These are phyloP conservation scores for Millerozyma acaciae DNA, from an alignment of 805 yeast species.

Conservation along the genomic window DNA sequence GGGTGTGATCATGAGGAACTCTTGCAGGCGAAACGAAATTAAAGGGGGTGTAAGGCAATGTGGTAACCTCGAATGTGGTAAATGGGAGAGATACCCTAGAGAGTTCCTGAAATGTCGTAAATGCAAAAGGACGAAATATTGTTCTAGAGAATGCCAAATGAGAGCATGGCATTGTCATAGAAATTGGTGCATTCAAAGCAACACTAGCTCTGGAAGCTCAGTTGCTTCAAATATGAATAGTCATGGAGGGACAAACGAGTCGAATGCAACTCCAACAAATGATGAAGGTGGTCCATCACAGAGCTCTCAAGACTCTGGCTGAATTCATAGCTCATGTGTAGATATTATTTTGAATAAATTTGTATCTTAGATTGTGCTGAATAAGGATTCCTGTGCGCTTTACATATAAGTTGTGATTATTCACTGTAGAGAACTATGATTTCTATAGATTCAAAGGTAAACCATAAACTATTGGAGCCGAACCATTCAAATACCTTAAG, in stretches of 20 bases:
- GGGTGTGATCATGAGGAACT: conserved; percentile 94
- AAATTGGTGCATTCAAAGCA: conserved; percentile 72
- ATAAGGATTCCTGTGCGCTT: conserved; percentile 1
- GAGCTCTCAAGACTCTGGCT: background rate
- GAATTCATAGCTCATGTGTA: background rate
- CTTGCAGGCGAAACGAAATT: conserved; percentile 84
- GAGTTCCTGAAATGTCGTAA: conserved; percentile 94
- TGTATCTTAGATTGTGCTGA: too few relatives aligned
- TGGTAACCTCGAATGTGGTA: conserved; percentile 88
- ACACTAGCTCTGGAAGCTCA: conserved; percentile 19
- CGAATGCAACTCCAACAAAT: background rate
- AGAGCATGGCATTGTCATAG: conserved; percentile 91
- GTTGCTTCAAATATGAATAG: background rate
- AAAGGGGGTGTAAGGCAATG: conserved; percentile 92
- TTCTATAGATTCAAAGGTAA: conserved; percentile 48
- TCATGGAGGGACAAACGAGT: background rate
- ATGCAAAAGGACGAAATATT: conserved; percentile 92
- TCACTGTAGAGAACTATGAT: too few relatives aligned
- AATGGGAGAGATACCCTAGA: conserved; percentile 86
- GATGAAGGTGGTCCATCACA: background rate
- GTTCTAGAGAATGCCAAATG: conserved; percentile 88
- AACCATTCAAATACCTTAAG: conserved; percentile 76
- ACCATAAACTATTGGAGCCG: conserved; percentile 91
- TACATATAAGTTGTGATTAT: background rate
- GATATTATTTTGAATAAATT: background rate